Conservation (phyloP, 163 green algal species). For the Volvox carteri region DNA sequence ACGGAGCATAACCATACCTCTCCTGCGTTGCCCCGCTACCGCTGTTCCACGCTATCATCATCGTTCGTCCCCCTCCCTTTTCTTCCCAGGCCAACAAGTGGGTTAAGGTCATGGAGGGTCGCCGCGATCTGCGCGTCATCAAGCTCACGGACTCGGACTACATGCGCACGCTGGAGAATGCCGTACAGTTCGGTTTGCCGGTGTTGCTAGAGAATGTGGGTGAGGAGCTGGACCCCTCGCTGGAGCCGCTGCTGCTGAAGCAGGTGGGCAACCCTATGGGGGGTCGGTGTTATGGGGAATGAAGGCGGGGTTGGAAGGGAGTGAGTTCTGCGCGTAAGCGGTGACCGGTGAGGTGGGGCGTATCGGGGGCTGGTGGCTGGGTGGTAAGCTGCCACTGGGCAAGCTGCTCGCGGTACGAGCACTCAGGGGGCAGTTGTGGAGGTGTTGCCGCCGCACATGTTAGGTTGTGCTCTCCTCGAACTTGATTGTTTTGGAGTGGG, state of each 20-base stretch:
- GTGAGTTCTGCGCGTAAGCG: neutral
- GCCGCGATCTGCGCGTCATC: constrained; percentile 79
- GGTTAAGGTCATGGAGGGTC: constrained; percentile 80
- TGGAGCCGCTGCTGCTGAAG: constrained; percentile 84
- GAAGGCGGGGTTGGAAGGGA: neutral
- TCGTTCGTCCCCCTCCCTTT: neutral
- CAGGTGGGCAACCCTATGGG: too few species aligned
- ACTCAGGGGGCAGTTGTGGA: neutral
- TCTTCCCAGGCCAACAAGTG: constrained; percentile 82
- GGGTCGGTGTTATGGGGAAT: too few species aligned
- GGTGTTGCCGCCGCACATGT: too few species aligned
- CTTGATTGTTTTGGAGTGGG: too few species aligned
- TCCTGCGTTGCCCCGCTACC: too few species aligned
- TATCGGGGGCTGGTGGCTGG: neutral
- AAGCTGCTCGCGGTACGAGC: too few species aligned
- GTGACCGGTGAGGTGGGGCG: neutral
- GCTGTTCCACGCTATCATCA: neutral
- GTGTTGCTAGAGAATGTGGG: constrained; percentile 87
- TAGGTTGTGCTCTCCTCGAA: too few species aligned
- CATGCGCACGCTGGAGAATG: constrained; percentile 82
- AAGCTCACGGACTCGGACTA: constrained; percentile 82
- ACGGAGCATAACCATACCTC: too few species aligned
- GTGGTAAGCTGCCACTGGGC: too few species aligned
- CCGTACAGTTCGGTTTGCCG: constrained; percentile 82
- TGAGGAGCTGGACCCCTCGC: constrained; percentile 80